Evolutionary conservation across 2,329 filamentous ascomycete species (phyloP).

Genomic region (Scopulariopsis brevicaulis): DNA sequence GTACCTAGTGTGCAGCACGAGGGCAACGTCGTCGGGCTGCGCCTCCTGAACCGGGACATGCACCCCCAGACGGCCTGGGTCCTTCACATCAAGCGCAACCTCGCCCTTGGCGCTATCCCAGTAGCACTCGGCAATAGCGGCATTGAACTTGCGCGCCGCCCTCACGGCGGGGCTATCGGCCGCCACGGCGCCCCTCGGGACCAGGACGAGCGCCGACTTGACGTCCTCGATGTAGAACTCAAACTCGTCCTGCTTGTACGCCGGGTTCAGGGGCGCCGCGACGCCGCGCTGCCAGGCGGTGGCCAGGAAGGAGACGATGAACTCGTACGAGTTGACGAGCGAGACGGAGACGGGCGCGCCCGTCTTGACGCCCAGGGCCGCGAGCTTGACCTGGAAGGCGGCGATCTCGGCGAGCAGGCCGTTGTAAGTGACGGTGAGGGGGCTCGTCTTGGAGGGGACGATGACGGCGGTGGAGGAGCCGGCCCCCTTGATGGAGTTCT

Average conservation of each 20-base stretch:
- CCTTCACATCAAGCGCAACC: slow-evolving; percentile 69
- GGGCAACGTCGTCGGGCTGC: slow-evolving; percentile 66
- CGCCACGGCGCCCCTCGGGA: slow-evolving; percentile 59
- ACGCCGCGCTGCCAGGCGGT: slow-evolving; percentile 74
- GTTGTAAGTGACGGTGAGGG: slow-evolving; percentile 59
- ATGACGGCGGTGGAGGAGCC: slow-evolving; percentile 51
- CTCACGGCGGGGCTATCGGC: slow-evolving; percentile 60
- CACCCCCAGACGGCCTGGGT: slow-evolving; percentile 52
- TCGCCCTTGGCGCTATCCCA: slow-evolving; percentile 55
- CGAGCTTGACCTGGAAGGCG: slow-evolving; percentile 68
- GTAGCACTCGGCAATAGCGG: slow-evolving; percentile 80
- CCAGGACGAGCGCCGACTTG: slow-evolving; percentile 65
- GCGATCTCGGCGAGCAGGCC: slow-evolving; percentile 54
- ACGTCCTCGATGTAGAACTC: slow-evolving; percentile 89
- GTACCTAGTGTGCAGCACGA: slow-evolving; percentile 67
- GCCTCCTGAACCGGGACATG: slow-evolving; percentile 31
- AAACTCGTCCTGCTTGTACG: slow-evolving; percentile 82
- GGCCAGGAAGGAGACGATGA: slow-evolving; percentile 80
- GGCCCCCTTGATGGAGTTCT: slow-evolving; percentile 35
- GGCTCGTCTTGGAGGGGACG: slow-evolving; percentile 51
- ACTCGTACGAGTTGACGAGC: slow-evolving; percentile 75
- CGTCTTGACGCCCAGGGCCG: slow-evolving; percentile 58
- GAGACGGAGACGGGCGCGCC: slow-evolving; percentile 71
- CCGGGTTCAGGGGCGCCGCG: slow-evolving; percentile 77
- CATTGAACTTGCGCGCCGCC: slow-evolving; percentile 67